A percentile compares a stretch with the other conserved stretches of the same genome.
phyloP scores from a whole-genome alignment of 106 monocot genomes.

The Dendrobium huoshanense region DNA sequence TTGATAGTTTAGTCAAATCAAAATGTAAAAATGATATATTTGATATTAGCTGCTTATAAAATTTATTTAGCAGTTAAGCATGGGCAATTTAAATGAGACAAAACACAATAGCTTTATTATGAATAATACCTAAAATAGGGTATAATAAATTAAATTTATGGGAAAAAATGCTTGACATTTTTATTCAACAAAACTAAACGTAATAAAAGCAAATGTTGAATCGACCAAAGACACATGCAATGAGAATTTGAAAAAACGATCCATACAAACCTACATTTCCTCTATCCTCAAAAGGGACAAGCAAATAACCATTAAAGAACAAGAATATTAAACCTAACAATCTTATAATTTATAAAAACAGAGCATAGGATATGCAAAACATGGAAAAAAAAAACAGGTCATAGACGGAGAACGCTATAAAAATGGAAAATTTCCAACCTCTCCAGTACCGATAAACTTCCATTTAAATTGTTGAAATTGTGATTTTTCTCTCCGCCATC shows the following conservation, averaged over 20 bases:
- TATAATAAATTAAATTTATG: not conserved
- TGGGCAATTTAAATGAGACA: not conserved
- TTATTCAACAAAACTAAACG: not conserved
- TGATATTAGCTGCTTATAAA: too few species aligned
- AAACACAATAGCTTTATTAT: not conserved
- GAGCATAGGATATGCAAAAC: not conserved
- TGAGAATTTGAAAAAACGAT: not conserved
- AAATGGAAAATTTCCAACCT: slow-evolving; percentile 24
- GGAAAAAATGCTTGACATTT: not conserved
- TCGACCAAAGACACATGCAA: not conserved
- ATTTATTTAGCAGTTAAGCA: too few species aligned
- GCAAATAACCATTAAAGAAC: not conserved
- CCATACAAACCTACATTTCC: not conserved
- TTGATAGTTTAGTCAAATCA: too few species aligned
- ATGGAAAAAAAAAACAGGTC: not conserved
- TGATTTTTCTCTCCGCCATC: slow-evolving; percentile 46
- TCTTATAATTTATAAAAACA: not conserved
- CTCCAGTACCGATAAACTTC: slow-evolving; percentile 19
- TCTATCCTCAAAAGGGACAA: not conserved
- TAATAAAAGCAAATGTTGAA: not conserved
- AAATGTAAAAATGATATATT: too few species aligned
- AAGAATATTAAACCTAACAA: not conserved
- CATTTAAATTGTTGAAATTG: slow-evolving; percentile 44
- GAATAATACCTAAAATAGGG: not conserved
- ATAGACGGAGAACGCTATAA: not conserved